A percentile compares a stretch with the other conserved stretches of the same genome.
Conservation (phyloP, 345 rosid species). For the Citrus sp. region DNA sequence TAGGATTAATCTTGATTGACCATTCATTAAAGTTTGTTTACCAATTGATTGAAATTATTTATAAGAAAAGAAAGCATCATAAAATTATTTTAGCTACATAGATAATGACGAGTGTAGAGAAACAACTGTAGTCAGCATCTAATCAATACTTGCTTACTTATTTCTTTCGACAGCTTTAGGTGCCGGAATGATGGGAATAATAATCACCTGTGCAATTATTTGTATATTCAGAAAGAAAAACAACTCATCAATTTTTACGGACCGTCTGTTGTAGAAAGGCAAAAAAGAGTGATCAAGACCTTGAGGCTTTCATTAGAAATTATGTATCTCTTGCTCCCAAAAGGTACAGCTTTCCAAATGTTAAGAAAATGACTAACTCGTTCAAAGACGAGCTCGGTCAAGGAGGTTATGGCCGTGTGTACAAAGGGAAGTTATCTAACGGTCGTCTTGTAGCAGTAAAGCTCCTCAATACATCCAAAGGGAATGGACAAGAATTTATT, state of each 20-base stretch:
- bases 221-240: neutral
- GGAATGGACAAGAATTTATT: constrained; percentile 27
- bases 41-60: no score
- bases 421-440: no score
- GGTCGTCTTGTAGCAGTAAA: no score
- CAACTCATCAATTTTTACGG: neutral
- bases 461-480: no score
- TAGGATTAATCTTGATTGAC: no score
- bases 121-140: no score
- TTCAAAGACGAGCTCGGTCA: constrained; percentile 24
- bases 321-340: neutral
- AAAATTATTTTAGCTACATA: no score
- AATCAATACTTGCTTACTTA: neutral
- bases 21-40: no score
- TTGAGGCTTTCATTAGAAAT: neutral
- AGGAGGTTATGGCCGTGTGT: constrained; percentile 32
- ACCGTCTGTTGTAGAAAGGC: neutral
- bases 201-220: neutral
- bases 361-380: constrained; percentile 1
- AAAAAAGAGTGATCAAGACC: neutral
- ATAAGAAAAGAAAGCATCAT: no score
- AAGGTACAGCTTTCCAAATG: neutral
- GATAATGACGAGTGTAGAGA: no score
- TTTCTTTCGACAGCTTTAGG: neutral
- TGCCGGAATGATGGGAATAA: neutral